Percentiles rank a stretch among this genome's conserved stretches.
Evolutionary conservation across 345 rosid genomes (phyloP).

Genomic region (Sisymbrium irio): DNA sequence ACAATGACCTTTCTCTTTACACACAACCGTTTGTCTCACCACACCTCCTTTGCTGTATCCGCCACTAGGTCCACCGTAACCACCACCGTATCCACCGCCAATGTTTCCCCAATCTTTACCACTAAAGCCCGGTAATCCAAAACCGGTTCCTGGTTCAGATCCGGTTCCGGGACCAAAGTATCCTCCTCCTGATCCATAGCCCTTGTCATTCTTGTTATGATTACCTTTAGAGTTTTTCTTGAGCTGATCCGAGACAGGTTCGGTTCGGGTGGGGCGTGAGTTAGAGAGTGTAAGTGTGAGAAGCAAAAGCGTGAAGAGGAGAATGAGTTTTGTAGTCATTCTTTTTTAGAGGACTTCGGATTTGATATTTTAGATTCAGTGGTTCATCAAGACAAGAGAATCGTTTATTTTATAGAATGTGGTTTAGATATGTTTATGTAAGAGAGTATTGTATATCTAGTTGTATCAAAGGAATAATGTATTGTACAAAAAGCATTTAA

Average conservation of each 20-base stretch:
- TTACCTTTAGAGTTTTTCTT: conserved; percentile 30
- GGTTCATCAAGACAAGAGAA: conserved; percentile 4
- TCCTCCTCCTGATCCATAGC: conserved; percentile 21
- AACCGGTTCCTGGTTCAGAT: conserved; percentile 41
- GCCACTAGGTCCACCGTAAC: conserved; percentile 53
- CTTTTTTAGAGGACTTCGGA: not conserved
- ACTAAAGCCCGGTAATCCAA: conserved; percentile 34
- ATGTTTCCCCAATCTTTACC: conserved; percentile 49
- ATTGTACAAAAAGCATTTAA: conserved; percentile 11
- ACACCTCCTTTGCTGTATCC: conserved; percentile 56
- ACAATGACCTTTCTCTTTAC: conserved; percentile 77
- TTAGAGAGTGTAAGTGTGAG: conserved; percentile 30
- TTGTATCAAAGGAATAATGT: not conserved
- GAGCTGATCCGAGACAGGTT: conserved; percentile 26
- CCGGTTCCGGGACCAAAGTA: conserved; percentile 31
- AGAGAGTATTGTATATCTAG: not conserved
- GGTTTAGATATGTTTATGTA: not conserved
- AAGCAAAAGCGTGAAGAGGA: conserved; percentile 33
- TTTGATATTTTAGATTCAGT: not conserved
- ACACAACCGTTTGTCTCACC: conserved; percentile 56
- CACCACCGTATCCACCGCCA: conserved; percentile 59
- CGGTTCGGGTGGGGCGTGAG: conserved; percentile 33
- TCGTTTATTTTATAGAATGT: conserved; percentile 14
- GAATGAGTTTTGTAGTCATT: conserved; percentile 13
- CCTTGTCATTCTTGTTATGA: conserved; percentile 33